Evolutionary conservation across 768 basidiomycete species (phyloP), one percentile per base, ranked within the genome.

Genomic region (Naganishia vaughanmartiniae): DNA sequence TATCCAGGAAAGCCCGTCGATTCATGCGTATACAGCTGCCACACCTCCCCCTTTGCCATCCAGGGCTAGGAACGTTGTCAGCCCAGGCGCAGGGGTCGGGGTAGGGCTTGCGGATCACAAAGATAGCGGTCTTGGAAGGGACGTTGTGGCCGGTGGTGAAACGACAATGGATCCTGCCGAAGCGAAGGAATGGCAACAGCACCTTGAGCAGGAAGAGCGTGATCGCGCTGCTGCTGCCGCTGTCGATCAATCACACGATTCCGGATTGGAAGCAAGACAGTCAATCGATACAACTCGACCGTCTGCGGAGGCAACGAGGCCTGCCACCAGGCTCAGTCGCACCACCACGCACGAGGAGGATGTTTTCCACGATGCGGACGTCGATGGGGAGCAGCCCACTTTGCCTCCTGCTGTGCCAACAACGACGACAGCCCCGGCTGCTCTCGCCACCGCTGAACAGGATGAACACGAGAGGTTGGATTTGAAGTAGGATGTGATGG

Each of bases 41-140:
- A 34, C 56, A 2, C 69, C 69, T n/a, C 69, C 69, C 4, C 69
- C 57, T 28, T 33, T 70, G 17, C 69, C 69, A 15, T 21, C 57
- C n/a, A 15, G 69, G n/a, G 26, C n/a, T 14, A 48, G 31, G 53
- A 53, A 45, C 45, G 4, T 36, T 39, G 54, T 15, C 30, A 5
- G 10, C 2, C 9, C 42, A 15, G 42, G 17, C 42, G 15, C 7
- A 9, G 42, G 2, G 5, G 17, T 11, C 14, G 42, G 10, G 9
- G 7, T 42, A 15, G 42, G 42, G 5, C 7, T 15, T 42, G 17
- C 14, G 7, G 42, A 42, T 7, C 42, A 42, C 42, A 15, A 42
- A 42, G 42, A 42, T 42, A 15, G 10, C 42, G 42, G 42, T 2
- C 15, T 42, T 42, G 42, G 42, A 11, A 15, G 7, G 42, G 42